phyloP scores from a whole-genome alignment of 371 early-diverging fungal genomes.

The Lichtheimia corymbifera region DNA sequence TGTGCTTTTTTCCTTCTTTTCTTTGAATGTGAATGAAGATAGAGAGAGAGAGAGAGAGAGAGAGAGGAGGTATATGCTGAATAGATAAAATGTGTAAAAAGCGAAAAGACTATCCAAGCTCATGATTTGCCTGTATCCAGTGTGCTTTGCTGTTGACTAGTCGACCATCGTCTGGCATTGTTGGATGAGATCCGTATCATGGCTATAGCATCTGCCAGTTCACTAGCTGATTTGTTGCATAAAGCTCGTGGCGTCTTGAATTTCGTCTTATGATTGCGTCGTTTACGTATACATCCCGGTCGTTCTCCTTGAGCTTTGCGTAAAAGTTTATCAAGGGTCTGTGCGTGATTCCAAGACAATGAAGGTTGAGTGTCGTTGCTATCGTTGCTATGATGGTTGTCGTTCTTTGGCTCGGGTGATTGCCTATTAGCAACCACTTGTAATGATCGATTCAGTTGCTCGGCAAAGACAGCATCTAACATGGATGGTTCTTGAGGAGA shows the following conservation, averaged over 20 bases:
- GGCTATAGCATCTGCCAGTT: slow-evolving; percentile 16
- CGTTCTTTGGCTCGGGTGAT: not conserved
- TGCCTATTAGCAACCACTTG: slow-evolving; percentile 11
- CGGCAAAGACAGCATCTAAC: slow-evolving; percentile 20
- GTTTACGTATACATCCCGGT: slow-evolving; percentile 5
- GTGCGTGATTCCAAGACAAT: slow-evolving; percentile 17
- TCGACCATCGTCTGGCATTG: not conserved
- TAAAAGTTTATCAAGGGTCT: slow-evolving; percentile 14
- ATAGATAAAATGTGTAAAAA: too few species aligned
- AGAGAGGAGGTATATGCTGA: slow-evolving; percentile 1
- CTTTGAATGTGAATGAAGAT: not conserved
- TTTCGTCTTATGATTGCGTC: not conserved
- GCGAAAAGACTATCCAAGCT: too few species aligned
- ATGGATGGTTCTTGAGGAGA: slow-evolving; percentile 23
- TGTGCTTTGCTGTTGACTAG: not conserved
- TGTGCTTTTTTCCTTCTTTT: not conserved
- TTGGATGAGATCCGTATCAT: slow-evolving; percentile 15
- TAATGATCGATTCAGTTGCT: slow-evolving; percentile 16
- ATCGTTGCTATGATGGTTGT: not conserved
- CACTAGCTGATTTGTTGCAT: slow-evolving; percentile 15
- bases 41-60: not conserved
- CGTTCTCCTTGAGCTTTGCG: slow-evolving; percentile 12
- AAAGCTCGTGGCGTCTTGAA: slow-evolving; percentile 7
- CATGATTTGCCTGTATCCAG: not conserved
- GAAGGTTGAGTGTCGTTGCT: not conserved